phyloP scores from a whole-genome alignment of 2,329 filamentous ascomycete genomes.

The Pyrenochaeta sp. region DNA sequence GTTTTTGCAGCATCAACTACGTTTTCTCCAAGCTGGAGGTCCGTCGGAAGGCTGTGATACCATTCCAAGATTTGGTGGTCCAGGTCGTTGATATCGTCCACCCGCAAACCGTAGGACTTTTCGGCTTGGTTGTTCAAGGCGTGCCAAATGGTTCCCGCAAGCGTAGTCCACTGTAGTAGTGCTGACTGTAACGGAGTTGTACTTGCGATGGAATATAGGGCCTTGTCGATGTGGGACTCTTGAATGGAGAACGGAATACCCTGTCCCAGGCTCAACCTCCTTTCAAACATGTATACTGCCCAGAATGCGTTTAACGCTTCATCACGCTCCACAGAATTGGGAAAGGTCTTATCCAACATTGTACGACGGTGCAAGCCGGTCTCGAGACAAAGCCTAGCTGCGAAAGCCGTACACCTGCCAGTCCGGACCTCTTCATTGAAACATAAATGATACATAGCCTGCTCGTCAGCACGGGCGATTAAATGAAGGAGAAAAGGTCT shows the following conservation, averaged over 20 bases:
- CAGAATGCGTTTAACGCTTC: constrained; percentile 17
- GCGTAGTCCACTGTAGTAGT: constrained; percentile 15
- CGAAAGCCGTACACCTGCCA: constrained; percentile 16
- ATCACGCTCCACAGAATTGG: constrained; percentile 2
- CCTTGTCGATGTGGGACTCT: constrained; percentile 14
- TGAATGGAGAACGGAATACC: constrained; percentile 19
- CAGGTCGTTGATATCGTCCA: constrained; percentile 12
- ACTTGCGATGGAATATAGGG: constrained; percentile 8
- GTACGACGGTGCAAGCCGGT: constrained; percentile 12
- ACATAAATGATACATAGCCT: constrained; percentile 19
- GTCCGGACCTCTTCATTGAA: constrained; percentile 18
- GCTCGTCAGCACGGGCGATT: too few relatives aligned
- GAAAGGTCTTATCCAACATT: constrained; percentile 14
- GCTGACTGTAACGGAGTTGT: constrained; percentile 8
- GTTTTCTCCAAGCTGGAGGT: constrained; percentile 2
- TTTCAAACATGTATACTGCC: constrained; percentile 19
- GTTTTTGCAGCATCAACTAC: background rate
- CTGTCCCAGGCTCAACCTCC: constrained; percentile 15
- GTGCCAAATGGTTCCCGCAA: constrained; percentile 17
- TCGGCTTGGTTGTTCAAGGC: constrained; percentile 12
- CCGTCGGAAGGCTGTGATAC: constrained; percentile 7
- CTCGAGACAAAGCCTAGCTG: constrained; percentile 14
- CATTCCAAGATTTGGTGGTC: constrained; percentile 14
- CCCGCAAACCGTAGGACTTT: constrained; percentile 8
- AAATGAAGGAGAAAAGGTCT: too few relatives aligned